Evolutionary conservation across 1,284 basidiomycete species (phyloP).

Genomic region (Entoloma clypeatum): DNA sequence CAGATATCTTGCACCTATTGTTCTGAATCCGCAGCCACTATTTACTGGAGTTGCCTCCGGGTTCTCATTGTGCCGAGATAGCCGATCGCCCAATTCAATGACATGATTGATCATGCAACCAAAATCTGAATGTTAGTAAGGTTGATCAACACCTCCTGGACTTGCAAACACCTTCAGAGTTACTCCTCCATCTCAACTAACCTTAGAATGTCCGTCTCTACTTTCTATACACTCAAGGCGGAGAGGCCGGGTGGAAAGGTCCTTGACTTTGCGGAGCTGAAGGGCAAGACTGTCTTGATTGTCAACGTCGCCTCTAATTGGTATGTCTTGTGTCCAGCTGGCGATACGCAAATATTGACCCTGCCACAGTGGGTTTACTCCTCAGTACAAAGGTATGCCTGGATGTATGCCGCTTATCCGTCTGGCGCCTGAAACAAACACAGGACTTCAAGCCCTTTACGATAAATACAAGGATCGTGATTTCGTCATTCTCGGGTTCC

Average conservation of each 20-base stretch:
- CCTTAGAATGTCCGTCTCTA: conserved; percentile 30
- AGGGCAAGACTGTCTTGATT: conserved; percentile 72
- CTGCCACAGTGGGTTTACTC: conserved; percentile 71
- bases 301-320: conserved; percentile 75
- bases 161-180: conserved; percentile 10
- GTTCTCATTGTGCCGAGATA: background rate
- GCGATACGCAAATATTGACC: conserved; percentile 2
- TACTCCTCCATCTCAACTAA: conserved; percentile 20
- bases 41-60: background rate
- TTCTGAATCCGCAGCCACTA: conserved; percentile 19
- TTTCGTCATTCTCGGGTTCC: conserved; percentile 83
- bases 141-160: too few species aligned
- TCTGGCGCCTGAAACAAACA: too few species aligned
- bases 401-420: background rate
- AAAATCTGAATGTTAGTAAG: too few species aligned
- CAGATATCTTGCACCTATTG: conserved; percentile 25
- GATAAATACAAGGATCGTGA: conserved; percentile 80
- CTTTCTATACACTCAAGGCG: conserved; percentile 64
- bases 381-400: conserved; percentile 72
- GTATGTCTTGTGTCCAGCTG: conserved; percentile 36
- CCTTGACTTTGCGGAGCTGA: conserved; percentile 63
- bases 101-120: too few species aligned
- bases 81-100: background rate
- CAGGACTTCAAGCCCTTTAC: conserved; percentile 77
- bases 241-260: conserved; percentile 49